Conservation (phyloP, 768 basidiomycete genomes). For the Termitomyces heimii region DNA sequence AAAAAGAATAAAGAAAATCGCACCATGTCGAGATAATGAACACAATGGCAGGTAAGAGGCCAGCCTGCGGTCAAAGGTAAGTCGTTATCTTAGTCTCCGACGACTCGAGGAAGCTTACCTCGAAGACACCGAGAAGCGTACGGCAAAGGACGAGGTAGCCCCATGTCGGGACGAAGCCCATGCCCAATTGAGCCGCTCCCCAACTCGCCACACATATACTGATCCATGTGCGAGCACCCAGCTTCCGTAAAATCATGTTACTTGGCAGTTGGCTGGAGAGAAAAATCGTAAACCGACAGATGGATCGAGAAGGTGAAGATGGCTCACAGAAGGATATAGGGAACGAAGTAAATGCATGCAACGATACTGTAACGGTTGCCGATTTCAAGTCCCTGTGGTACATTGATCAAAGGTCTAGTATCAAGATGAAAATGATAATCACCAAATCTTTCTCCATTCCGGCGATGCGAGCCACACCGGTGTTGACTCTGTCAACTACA, state of each 20-base stretch:
- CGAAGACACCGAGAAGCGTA: slow-evolving; percentile 34
- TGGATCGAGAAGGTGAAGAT: not conserved
- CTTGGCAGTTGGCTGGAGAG: slow-evolving; percentile 35
- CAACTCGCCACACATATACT: slow-evolving; percentile 32
- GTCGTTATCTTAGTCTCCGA: not conserved
- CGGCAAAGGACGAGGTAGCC: slow-evolving; percentile 31
- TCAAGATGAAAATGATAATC: not conserved
- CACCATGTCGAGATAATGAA: slow-evolving; percentile 4
- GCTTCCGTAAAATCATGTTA: slow-evolving; percentile 31
- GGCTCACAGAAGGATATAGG: slow-evolving; percentile 35
- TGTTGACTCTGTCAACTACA: slow-evolving; percentile 27
- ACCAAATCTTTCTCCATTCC: slow-evolving; percentile 32
- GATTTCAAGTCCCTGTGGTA: slow-evolving; percentile 20
- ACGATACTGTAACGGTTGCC: slow-evolving; percentile 32
- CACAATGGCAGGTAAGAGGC: not conserved
- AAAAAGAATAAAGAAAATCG: not conserved
- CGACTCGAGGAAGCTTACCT: slow-evolving; percentile 19
- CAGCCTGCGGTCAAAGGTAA: not conserved
- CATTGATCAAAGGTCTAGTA: not conserved
- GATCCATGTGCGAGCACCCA: slow-evolving; percentile 37
- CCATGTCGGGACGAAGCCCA: slow-evolving; percentile 38
- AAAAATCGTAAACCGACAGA: not conserved
- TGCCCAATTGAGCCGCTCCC: slow-evolving; percentile 36
- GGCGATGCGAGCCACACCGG: slow-evolving; percentile 27
- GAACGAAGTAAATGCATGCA: slow-evolving; percentile 35